phyloP scores from a whole-genome alignment of 208 protist genomes.

The Histomonas meleagridis region DNA sequence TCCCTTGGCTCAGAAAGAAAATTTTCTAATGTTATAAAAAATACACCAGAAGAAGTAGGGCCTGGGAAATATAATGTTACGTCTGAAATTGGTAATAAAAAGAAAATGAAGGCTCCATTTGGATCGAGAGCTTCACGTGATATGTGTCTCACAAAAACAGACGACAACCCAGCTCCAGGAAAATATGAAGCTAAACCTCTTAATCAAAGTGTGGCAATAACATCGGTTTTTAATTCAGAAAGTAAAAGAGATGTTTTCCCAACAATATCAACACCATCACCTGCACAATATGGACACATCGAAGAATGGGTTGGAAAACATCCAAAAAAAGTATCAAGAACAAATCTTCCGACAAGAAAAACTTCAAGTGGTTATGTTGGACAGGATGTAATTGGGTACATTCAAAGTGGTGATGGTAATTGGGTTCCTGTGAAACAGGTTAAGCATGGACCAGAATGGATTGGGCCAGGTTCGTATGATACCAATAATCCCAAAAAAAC shows the following conservation, averaged over 20 bases:
- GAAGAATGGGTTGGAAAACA: neutral
- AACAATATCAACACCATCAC: neutral
- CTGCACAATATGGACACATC: neutral
- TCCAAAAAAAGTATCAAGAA: neutral
- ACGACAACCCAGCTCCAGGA: neutral
- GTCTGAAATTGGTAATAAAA: neutral
- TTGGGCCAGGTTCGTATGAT: neutral
- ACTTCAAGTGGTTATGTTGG: neutral
- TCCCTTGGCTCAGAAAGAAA: no score
- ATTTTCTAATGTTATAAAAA: neutral
- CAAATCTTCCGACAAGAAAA: no score
- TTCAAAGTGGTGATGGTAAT: neutral
- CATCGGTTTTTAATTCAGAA: neutral
- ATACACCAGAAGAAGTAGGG: neutral
- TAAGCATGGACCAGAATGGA: neutral
- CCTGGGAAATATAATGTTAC: neutral
- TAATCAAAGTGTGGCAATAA: neutral
- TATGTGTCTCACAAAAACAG: neutral
- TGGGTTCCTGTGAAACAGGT: neutral
- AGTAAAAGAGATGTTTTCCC: neutral
- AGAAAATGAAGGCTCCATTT: constrained; percentile 20
- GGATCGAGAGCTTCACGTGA: neutral
- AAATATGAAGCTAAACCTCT: neutral
- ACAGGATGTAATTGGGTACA: neutral
- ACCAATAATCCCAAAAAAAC: neutral